Base-by-base conservation (phyloP, 2,329 filamentous ascomycete species). In the Polytolypa hystricis region DNA sequence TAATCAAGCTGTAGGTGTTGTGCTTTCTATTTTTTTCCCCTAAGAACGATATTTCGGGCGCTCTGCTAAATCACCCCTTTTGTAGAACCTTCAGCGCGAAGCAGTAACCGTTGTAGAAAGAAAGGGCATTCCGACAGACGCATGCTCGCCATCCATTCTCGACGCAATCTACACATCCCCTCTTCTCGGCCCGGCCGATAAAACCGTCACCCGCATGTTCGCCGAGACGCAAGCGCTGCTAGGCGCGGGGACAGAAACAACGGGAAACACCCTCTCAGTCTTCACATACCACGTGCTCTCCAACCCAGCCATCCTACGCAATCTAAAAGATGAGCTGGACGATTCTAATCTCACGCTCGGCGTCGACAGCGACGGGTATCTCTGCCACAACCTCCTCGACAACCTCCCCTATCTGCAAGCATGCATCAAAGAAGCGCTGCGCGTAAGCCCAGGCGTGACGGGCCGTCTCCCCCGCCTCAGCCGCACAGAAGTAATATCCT, bases 151-250 rank as follows among this genome's bases (percentile, higher is more conserved):
- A 12, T 4, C 58, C 54, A n/a, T 50, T 60, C 30, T 53, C 54
- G 37, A 44, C 48, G 34, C 48, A 51, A 20, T 26, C 43, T 6
- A 25, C 56, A 3, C 53, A 58, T 21, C 56, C 56, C 2, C 41
- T 51, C 1, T 33, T 68, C 14, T 57, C 50, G 8, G n/a, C n/a
- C 47, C 42, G 0, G 44, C 59, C 4, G 63, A 69, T 33, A 61
- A 60, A 29, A 55, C 42, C 0, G 31, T 49, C 4, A 47, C 50
- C 39, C 50, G 57, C 0, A 33, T 61, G 7, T 43, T 52, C 14
- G 53, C 57, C 33, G 58, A 61, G 30, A 47, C 50, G 5, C 44
- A 51, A 3, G 38, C 52, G 16, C 37, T 59, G 2, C 41, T 60
- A n/a, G 48, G 42, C 4, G 57, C 57, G 3, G 58, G 57, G 0